Percentiles rank a stretch among this genome's conserved stretches.
Conservation (phyloP, 2,329 filamentous ascomycete genomes). For the Claviceps monticola region DNA sequence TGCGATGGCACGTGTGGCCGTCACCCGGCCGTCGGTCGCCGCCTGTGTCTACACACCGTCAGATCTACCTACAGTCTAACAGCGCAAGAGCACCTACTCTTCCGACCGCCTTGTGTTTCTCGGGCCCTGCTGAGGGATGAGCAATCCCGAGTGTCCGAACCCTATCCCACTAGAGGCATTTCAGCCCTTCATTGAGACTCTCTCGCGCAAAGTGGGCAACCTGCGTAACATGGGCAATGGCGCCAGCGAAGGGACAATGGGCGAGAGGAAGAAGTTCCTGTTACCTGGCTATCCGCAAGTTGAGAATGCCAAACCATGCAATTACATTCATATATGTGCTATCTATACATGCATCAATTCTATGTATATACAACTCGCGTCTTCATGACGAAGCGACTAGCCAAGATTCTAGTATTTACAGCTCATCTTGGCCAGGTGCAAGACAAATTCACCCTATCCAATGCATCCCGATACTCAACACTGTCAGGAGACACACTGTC, state of each 20-base stretch:
- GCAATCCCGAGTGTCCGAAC: no score
- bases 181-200: no score
- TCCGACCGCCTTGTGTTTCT: no score
- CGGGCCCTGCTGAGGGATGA: no score
- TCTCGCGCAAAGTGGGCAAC: no score
- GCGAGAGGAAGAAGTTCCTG: no score
- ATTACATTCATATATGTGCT: background rate
- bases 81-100: no score
- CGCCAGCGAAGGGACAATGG: no score
- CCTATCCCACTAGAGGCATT: no score
- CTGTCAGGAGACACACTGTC: background rate
- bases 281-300: background rate
- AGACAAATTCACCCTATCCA: background rate
- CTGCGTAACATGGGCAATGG: no score
- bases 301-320: background rate
- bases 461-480: background rate
- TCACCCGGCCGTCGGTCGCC: no score
- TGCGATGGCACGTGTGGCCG: background rate
- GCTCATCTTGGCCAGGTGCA: background rate
- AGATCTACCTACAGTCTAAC: background rate
- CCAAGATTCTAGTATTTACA: background rate
- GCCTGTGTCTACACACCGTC: no score
- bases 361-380: background rate
- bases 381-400: background rate
- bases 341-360: background rate